Conservation (phyloP, 208 protist species). For the Perkinsela sp. region DNA sequence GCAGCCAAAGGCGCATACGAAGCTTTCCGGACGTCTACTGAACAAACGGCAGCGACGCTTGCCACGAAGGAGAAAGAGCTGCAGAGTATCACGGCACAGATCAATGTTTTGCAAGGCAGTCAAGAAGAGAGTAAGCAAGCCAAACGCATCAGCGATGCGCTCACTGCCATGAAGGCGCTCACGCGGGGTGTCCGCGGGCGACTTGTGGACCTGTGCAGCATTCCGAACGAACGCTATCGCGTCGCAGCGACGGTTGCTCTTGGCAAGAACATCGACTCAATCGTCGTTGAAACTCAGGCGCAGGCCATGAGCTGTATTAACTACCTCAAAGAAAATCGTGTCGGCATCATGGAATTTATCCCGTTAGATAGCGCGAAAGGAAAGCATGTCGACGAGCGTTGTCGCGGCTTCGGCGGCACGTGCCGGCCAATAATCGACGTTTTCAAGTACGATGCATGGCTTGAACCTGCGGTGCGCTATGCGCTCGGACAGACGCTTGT, state of each 20-base stretch:
- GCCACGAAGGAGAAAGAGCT: constrained; percentile 38
- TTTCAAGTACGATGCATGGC: constrained; percentile 40
- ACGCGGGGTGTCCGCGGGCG: constrained; percentile 51
- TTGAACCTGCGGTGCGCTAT: constrained; percentile 68
- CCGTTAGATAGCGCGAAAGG: constrained; percentile 66
- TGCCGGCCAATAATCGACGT: constrained; percentile 73
- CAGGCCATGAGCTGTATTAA: constrained; percentile 71
- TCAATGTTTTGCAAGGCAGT: constrained; percentile 44
- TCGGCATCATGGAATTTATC: constrained; percentile 77
- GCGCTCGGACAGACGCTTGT: constrained; percentile 80
- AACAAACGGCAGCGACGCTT: constrained; percentile 18
- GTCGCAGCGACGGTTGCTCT: constrained; percentile 77
- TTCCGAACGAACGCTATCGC: constrained; percentile 58
- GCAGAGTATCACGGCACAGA: constrained; percentile 47
- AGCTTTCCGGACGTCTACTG: constrained; percentile 5
- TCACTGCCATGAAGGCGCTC: constrained; percentile 62
- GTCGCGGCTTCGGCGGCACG: constrained; percentile 61
- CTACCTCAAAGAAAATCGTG: constrained; percentile 78
- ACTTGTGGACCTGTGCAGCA: constrained; percentile 69
- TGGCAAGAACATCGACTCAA: constrained; percentile 77
- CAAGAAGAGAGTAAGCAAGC: constrained; percentile 42
- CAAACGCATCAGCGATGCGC: constrained; percentile 26
- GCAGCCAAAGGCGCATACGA: constrained; percentile 11
- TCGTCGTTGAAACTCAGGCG: constrained; percentile 78
- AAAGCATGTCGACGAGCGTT: constrained; percentile 51